Conservation (phyloP, 768 basidiomycete species). For the Suillus hirtellus region DNA sequence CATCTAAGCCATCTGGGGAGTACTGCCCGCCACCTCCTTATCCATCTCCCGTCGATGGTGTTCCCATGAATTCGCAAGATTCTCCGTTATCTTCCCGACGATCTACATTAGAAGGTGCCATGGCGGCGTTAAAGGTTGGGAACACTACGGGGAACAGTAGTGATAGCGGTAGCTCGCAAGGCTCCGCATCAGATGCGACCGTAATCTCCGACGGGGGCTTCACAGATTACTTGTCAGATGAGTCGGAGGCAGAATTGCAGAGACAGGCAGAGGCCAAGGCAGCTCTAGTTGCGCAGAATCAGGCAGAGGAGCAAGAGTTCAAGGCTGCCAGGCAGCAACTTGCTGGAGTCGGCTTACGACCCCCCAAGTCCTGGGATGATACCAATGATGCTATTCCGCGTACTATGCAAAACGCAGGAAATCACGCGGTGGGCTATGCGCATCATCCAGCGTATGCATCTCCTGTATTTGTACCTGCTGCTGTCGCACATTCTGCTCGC, state of each 20-base stretch:
- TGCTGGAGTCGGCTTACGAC: constrained; percentile 69
- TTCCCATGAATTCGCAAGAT: constrained; percentile 30
- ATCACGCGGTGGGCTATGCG: constrained; percentile 25
- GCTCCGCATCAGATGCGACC: constrained; percentile 70
- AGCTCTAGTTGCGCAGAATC: constrained; percentile 74
- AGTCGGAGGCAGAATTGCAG: constrained; percentile 88
- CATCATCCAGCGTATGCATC: constrained; percentile 31
- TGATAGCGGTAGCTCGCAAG: constrained; percentile 48
- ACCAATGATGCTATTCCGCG: constrained; percentile 40
- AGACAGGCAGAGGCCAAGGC: constrained; percentile 82
- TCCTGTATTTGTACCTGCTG: constrained; percentile 25
- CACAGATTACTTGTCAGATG: constrained; percentile 89
- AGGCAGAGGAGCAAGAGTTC: constrained; percentile 80
- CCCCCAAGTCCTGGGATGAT: constrained; percentile 75
- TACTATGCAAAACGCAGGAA: constrained; percentile 11
- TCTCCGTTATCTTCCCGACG: constrained; percentile 29
- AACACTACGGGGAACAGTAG: constrained; percentile 61
- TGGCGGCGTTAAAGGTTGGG: constrained; percentile 39
- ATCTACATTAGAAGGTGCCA: constrained; percentile 38
- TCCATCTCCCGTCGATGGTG: constrained; percentile 24
- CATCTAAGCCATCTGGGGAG: constrained; percentile 26
- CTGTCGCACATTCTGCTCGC: constrained; percentile 33
- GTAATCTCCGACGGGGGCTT: constrained; percentile 86
- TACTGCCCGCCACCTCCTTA: constrained; percentile 21
- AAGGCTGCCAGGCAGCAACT: constrained; percentile 79